Percentiles rank a stretch among this genome's conserved stretches.
phyloP scores from a whole-genome alignment of 2,329 filamentous ascomycete genomes.

The Clonostachys chloroleuca region DNA sequence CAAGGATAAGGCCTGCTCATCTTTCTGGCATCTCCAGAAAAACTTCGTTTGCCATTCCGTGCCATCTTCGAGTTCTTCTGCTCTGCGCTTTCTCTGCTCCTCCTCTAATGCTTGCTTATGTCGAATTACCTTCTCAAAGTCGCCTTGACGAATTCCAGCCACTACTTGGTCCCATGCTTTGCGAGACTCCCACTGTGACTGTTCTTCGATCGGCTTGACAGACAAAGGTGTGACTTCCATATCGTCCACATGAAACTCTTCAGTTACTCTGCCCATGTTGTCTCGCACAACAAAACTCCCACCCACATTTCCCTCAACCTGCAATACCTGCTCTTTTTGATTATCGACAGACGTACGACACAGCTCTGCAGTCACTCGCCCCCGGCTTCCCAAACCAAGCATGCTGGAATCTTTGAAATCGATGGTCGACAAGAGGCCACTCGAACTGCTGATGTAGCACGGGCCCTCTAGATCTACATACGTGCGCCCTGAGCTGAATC shows the following conservation, averaged over 20 bases:
- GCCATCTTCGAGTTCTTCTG: conserved; percentile 40
- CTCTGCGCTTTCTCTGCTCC: conserved; percentile 71
- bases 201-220: conserved; percentile 46
- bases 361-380: conserved; percentile 8
- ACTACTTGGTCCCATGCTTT: conserved; percentile 78
- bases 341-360: no score
- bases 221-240: not conserved
- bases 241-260: not conserved
- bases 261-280: not conserved
- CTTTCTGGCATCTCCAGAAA: not conserved
- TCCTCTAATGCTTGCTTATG: conserved; percentile 83
- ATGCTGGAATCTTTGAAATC: conserved; percentile 37
- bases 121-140: conserved; percentile 65
- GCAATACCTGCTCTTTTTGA: conserved; percentile 6
- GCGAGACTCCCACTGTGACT: conserved; percentile 77
- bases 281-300: conserved; percentile 5
- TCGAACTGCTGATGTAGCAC: conserved; percentile 38
- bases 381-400: conserved; percentile 25
- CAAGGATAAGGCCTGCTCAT: not conserved
- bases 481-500: conserved; percentile 38
- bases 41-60: not conserved
- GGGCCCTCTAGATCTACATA: conserved; percentile 43
- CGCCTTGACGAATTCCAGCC: conserved; percentile 63
- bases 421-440: conserved; percentile 39
- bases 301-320: conserved; percentile 8